Evolutionary conservation across 768 basidiomycete genomes (phyloP), one percentile per base, ranked within the genome.

Genomic region (Hydnomerulius pinastri): DNA sequence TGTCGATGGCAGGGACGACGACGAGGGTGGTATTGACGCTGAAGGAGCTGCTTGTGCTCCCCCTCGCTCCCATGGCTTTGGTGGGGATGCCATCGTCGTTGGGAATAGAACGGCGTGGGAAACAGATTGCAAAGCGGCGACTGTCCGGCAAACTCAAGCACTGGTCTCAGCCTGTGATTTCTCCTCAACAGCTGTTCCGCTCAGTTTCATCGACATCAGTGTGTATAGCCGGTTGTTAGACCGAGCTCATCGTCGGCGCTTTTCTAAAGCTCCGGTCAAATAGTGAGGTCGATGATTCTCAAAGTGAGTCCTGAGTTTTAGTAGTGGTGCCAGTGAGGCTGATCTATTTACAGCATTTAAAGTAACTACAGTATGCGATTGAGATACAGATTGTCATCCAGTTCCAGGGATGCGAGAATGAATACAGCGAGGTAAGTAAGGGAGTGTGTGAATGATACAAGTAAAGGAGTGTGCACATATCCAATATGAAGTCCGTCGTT

Each of bases 51-150:
- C 60, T 24, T 73, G 69, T 32, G 68, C 61, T 39, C 72, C 70
- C 7, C 80, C 78, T 36, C 83, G 80, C 68, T 94, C 92, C 92
- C 91, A 94, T 57, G 91, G 92, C 67, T 92, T 93, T 65, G 90
- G 91, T 41, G 91, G 91, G 18, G 90, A 90, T 30, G 79, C 82
- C 90, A 92, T 91, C 35, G 66, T 58, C 7, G 69, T 60, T 18
- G 18, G 15, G 29, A 43, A n/a, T 4, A 37, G 38, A 48, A 21
- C 21, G 32, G 20, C 53, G 63, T 63, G 63, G 29, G 56, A 65
- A 62, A 33, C 24, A 39, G 30, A 23, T 29, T 33, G 5, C n/a
- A 32, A 11, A 27, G 1, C 28, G 12, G 37, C 37, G 37, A 13
- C n/a, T 32, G 30, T n/a, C n/a, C n/a, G n/a, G n/a, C n/a, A n/a